Conservation (phyloP, 129 eudicot species). For the Centaurea solstitialis region DNA sequence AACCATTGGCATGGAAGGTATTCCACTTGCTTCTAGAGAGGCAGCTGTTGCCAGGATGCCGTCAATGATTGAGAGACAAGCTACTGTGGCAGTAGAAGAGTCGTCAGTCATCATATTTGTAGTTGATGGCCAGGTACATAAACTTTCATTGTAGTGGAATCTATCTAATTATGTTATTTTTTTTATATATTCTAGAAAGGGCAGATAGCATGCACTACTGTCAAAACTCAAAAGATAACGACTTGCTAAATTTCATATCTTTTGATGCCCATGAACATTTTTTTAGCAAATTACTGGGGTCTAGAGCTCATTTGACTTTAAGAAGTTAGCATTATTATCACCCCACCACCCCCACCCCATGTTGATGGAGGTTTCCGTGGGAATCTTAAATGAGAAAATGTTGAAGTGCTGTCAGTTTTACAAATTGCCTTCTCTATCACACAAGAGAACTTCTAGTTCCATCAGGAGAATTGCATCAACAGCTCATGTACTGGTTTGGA, state of each 20-base stretch:
- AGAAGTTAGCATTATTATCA: not conserved
- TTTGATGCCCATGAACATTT: not conserved
- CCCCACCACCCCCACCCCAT: not conserved
- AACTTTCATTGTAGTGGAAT: not conserved
- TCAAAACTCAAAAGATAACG: not conserved
- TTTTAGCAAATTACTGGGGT: not conserved
- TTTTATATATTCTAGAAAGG: constrained; percentile 14
- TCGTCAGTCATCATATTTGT: constrained; percentile 85
- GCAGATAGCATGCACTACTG: not conserved
- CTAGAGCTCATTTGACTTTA: not conserved
- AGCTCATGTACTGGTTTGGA: not conserved
- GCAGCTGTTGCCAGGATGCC: constrained; percentile 99
- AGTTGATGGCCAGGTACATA: constrained; percentile 92
- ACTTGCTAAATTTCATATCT: not conserved
- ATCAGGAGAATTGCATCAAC: not conserved
- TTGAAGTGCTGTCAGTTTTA: constrained; percentile 6
- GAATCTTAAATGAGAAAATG: not conserved
- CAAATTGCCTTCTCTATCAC: not conserved
- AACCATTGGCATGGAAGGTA: constrained; percentile 99
- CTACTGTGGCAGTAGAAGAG: constrained; percentile 88
- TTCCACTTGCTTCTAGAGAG: constrained; percentile 91
- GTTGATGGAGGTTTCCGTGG: not conserved
- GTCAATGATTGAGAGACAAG: constrained; percentile 94
- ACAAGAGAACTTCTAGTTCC: not conserved
- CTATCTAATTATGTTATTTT: not conserved